Base-by-base conservation (phyloP, 2,329 filamentous ascomycete genomes). In the Colletotrichum sp. region DNA sequence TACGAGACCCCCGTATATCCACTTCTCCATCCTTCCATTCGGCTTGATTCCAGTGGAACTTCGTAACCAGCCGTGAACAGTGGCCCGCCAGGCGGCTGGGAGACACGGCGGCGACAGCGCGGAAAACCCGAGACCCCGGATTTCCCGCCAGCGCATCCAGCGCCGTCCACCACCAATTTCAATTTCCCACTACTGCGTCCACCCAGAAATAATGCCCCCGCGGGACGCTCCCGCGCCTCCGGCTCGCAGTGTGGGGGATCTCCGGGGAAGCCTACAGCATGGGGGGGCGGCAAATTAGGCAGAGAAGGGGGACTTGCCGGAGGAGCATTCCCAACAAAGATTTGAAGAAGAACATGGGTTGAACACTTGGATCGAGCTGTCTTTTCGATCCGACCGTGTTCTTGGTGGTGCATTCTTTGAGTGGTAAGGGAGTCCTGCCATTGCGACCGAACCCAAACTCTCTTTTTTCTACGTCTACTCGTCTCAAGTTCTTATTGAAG, bases 241-340 rank as follows among this genome's bases (percentile, higher is more conserved):
- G 71, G 36, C 65, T 59, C 18, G n/a, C 21, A 28, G 24, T 71
- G 71, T 75, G 71, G 71, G 75, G 71, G 75, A 71, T 70, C 60
- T 76, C 71, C 75, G 75, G 67, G 72, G 60, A 44, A 67, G 34
- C 70, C 70, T 44, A 10, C 63, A 39, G 15, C n/a, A 12, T 52
- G 44, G 44, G 44, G 39, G 10, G 44, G 44, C n/a, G 44, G n/a
- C 44, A 36, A 49, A 36, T 32, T 10, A 26, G n/a, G 62, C 44
- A 52, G 18, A 34, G 30, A 30, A 57, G 18, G 15, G 28, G 68
- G 63, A 75, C 21, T 75, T 72, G 63, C 68, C 63, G 62, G 18
- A 44, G 13, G 5, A 2, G 44, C 10, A 52, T 16, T 34, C 55
- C 55, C 10, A 52, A 55, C 15, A 16, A 52, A 44, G 26, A 49